Base-by-base conservation (phyloP, 1,284 basidiomycete genomes). In the Microbotryum scabiosae region DNA sequence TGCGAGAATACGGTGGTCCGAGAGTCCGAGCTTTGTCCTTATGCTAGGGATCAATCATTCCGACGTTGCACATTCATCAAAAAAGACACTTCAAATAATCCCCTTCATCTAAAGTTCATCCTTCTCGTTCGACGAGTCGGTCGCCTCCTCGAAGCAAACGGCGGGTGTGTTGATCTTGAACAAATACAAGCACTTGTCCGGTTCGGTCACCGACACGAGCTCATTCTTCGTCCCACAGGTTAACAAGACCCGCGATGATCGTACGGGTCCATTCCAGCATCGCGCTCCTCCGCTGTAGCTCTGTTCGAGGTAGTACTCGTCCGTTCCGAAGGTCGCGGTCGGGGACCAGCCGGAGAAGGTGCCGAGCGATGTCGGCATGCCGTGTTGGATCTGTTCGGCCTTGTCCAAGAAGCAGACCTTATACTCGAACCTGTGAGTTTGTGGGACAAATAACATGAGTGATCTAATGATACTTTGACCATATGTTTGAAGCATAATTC, bases 151-250 rank as follows among this genome's bases (percentile, higher is more conserved):
- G 54, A 52, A 65, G 75, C 94, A 98, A 43, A 97, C 78, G 1
- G 93, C 93, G 7, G 94, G 96, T 0, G 85, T 85, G 30, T 87
- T 90, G 14, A 84, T 90, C 54, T 85, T 88, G 73, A 96, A 84
- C 71, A 85, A 83, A 73, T 98, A 98, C 76, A 94, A 90, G 78
- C 94, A 98, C 78, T 98, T 98, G 76, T 99, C 93, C 8, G 90
- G 81, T 78, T 99, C 94, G 53, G 83, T 81, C 5, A 98, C 84
- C 2, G 85, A 82, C 16, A 85, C 75, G n/a, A 99, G 75, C 7
- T 80, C 82, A 70, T 97, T 97, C 70, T 90, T 86, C 5, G 82
- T 85, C 1, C 90, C 94, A 71, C 94, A 99, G 5, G 26, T n/a
- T 36, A 61, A 45, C 23, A 26, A n/a, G 52, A 41, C 10, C 18